phyloP scores from a whole-genome alignment of 2,329 filamentous ascomycete genomes.

The Colletotrichum truncatum region DNA sequence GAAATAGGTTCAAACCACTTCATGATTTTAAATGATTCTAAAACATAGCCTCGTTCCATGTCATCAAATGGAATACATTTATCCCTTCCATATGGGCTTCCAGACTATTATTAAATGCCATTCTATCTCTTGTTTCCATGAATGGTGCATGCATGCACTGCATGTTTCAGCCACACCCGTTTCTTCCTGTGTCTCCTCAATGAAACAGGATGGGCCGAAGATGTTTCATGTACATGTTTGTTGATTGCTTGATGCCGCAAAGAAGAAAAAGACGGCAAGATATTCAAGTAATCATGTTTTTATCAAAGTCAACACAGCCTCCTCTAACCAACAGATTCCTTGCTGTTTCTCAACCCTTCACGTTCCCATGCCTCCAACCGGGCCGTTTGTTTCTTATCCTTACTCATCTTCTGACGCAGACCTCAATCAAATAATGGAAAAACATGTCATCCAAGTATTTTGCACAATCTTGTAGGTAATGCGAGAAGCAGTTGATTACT shows the following conservation, averaged over 20 bases:
- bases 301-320: background rate
- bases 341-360: background rate
- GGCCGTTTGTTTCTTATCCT: background rate
- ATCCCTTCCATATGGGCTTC: too few relatives aligned
- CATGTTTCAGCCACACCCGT: constrained; percentile 6
- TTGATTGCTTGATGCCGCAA: background rate
- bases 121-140: too few relatives aligned
- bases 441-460: background rate
- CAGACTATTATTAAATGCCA: too few relatives aligned
- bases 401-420: background rate
- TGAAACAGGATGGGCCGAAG: background rate
- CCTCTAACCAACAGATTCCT: background rate
- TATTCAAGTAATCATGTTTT: background rate
- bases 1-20: too few relatives aligned
- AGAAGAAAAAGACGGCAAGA: background rate
- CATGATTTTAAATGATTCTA: too few relatives aligned
- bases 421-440: background rate
- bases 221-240: background rate
- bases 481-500: too few relatives aligned
- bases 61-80: too few relatives aligned
- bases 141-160: background rate
- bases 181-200: background rate
- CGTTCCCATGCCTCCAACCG: background rate
- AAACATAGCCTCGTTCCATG: too few relatives aligned
- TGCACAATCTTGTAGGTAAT: too few relatives aligned